Conservation (phyloP, 148 eudicot species). For the Rhododendron mucronatum region DNA sequence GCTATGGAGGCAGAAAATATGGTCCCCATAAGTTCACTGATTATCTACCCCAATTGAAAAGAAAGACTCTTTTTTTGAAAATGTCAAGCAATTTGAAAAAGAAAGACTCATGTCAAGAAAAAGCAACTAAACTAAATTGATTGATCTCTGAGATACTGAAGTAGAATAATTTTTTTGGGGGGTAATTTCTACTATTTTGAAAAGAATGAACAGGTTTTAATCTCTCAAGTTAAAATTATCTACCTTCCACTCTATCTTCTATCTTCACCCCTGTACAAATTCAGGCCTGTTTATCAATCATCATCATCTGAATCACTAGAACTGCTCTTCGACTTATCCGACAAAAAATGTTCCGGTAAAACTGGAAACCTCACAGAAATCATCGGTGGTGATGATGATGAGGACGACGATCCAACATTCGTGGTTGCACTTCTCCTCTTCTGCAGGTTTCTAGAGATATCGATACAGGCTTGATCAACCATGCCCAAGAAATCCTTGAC, state of each 20-base stretch:
- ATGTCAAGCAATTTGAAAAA: neutral
- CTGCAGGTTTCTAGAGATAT: slow-evolving; percentile 33
- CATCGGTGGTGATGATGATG: slow-evolving; percentile 28
- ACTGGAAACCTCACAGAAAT: slow-evolving; percentile 59
- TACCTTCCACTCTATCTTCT: neutral
- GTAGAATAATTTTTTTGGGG: too few relatives aligned
- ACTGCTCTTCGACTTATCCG: slow-evolving; percentile 39
- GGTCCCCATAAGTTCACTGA: too few relatives aligned
- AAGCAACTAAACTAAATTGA: neutral
- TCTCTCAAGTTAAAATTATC: neutral
- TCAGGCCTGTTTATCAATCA: slow-evolving; percentile 16
- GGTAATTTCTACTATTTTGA: too few relatives aligned
- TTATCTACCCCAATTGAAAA: neutral
- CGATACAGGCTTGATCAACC: slow-evolving; percentile 68
- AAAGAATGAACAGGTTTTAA: neutral
- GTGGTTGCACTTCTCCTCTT: slow-evolving; percentile 31
- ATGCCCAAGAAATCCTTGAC: slow-evolving; percentile 57
- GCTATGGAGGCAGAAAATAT: too few relatives aligned
- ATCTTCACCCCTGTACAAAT: slow-evolving; percentile 16
- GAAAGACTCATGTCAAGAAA: neutral
- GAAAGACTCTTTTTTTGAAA: too few relatives aligned
- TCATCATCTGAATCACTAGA: slow-evolving; percentile 51
- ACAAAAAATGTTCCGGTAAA: slow-evolving; percentile 70
- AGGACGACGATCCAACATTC: slow-evolving; percentile 19
- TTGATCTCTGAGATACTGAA: too few relatives aligned